Percentiles rank a stretch among this genome's conserved stretches.
Conservation (phyloP, 371 early-diverging fungal genomes). For the Mucor velutinosus region DNA sequence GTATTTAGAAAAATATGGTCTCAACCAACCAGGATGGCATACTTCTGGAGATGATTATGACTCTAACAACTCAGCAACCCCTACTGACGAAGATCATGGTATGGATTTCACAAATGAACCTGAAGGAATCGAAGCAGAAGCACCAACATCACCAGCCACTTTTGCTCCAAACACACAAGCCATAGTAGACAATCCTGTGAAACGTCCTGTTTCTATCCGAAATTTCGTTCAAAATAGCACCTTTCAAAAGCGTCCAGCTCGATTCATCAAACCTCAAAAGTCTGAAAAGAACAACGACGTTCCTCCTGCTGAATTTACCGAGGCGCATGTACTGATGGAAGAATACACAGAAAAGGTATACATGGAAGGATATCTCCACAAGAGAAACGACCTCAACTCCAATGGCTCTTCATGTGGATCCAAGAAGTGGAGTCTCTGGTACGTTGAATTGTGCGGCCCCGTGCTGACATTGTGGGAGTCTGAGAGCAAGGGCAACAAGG, state of each 20-base stretch:
- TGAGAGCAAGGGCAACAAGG: conserved; percentile 16
- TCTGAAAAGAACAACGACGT: conserved; percentile 3
- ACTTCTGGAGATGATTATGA: conserved; percentile 17
- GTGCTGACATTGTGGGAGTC: conserved; percentile 65
- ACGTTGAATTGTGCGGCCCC: conserved; percentile 72
- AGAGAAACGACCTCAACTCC: conserved; percentile 61
- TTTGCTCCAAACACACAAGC: conserved; percentile 10
- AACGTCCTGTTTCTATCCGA: conserved; percentile 34
- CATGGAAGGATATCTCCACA: conserved; percentile 67
- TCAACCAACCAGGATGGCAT: conserved; percentile 32
- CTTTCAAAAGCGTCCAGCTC: conserved; percentile 34
- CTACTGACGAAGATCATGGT: background rate
- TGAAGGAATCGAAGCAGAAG: background rate
- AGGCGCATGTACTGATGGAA: conserved; percentile 47
- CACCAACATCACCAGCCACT: background rate
- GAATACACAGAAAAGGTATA: conserved; percentile 67
- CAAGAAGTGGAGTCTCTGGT: conserved; percentile 67
- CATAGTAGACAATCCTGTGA: conserved; percentile 11
- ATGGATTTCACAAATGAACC: conserved; percentile 15
- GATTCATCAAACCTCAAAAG: conserved; percentile 40
- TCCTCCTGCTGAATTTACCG: conserved; percentile 13
- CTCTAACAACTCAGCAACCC: background rate
- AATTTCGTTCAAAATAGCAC: conserved; percentile 28
- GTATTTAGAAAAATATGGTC: conserved; percentile 36
- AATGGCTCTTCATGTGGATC: conserved; percentile 53